These are phyloP conservation scores for Nakazawaea ernobii DNA, from an alignment of 805 yeast genomes.

Conservation along the genomic window DNA sequence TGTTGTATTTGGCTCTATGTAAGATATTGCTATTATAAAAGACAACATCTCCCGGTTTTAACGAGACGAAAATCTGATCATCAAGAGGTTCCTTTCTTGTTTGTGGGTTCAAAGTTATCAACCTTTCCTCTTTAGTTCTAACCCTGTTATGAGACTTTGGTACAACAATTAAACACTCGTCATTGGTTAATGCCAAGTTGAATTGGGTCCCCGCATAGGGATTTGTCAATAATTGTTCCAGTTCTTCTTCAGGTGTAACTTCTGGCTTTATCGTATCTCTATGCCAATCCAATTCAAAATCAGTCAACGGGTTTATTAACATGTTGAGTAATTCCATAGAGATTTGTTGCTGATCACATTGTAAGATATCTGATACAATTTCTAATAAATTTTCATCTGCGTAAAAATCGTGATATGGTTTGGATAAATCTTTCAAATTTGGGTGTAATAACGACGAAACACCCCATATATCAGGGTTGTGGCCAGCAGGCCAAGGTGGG, in stretches of 20 bases:
- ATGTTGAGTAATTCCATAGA: slow-evolving; percentile 46
- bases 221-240: slow-evolving; percentile 27
- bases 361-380: slow-evolving; percentile 37
- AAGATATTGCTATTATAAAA: slow-evolving; percentile 46
- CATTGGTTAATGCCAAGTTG: slow-evolving; percentile 42
- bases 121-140: slow-evolving; percentile 38
- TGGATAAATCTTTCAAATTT: slow-evolving; percentile 29
- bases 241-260: slow-evolving; percentile 38
- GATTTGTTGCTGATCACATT: slow-evolving; percentile 27
- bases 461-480: slow-evolving; percentile 50
- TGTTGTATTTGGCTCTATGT: slow-evolving; percentile 39
- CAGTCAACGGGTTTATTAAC: slow-evolving; percentile 47
- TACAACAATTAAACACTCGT: slow-evolving; percentile 40
- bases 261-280: slow-evolving; percentile 45
- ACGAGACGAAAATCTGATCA: slow-evolving; percentile 33
- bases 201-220: slow-evolving; percentile 46
- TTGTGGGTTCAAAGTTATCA: slow-evolving; percentile 27
- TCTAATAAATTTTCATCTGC: slow-evolving; percentile 31
- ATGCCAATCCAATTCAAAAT: slow-evolving; percentile 51
- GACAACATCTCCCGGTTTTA: slow-evolving; percentile 44
- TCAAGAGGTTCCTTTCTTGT: slow-evolving; percentile 29
- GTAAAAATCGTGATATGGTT: slow-evolving; percentile 35
- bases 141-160: slow-evolving; percentile 42
- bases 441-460: slow-evolving; percentile 43
- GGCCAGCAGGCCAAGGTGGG: slow-evolving; percentile 52